Evolutionary conservation across 2,329 filamentous ascomycete species (phyloP), one percentile per base, ranked within the genome.

Genomic region (Calonectria pseudoturangicola): DNA sequence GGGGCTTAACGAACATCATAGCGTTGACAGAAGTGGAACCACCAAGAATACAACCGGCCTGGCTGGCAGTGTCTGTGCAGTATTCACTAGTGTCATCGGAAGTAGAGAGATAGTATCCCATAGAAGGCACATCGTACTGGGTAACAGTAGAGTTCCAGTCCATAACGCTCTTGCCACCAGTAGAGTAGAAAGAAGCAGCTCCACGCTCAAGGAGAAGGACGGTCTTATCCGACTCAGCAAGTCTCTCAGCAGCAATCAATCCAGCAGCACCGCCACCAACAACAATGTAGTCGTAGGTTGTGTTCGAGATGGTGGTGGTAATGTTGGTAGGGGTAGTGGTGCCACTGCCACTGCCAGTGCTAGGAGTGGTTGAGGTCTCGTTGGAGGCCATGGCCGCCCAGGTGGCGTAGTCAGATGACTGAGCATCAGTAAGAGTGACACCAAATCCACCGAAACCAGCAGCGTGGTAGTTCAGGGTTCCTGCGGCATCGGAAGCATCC

Each of bases 21-120:
- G 92, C 90, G 76, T 94, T 94, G 79, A 94, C 87, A 33, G 91
- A 89, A 16, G 91, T 89, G 9, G 91, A 91, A 68, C 93, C 93
- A 62, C 93, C 93, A 3, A 94, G 87, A 51, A 94, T 87, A 74
- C 93, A 94, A 16, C 92, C 93, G 15, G 92, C 91, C 91, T 94
- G 93, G 78, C 93, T 91, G 74, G 93, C 92, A n/a, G 90, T 91
- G 81, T 94, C 93, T 2, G 77, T 76, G 58, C 88, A 88, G 82
- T 93, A 94, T 43, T 90, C 89, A 76, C 93, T 91, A 33, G 91
- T 92, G 4, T 86, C 86, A 12, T 90, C 91, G 78, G 93, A 88
- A 4, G 86, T 84, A 89, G 91, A 93, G 76, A 94, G 93, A 83
- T 93, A 87, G 81, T 94, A 94, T 82, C 91, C 93, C 72, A 94